Conservation (phyloP, 1,139 yeast species). For the Pichia cactophila region DNA sequence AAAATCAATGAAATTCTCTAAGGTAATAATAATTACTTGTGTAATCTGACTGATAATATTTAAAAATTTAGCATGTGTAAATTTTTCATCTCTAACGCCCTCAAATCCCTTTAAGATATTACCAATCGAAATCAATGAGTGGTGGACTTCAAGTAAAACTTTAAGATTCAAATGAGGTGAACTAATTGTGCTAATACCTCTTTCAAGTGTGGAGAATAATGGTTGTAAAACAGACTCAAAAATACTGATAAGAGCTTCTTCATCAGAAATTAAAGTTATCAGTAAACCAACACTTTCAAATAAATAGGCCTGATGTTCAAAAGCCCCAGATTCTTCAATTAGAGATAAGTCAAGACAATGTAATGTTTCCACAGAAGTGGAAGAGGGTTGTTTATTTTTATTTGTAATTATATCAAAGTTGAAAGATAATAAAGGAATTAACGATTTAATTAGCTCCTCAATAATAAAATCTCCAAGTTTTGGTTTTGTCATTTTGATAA, state of each 20-base stretch:
- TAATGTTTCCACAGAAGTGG: conserved; percentile 5
- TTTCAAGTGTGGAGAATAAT: conserved; percentile 67
- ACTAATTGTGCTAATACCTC: conserved; percentile 42
- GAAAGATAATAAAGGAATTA: conserved; percentile 25
- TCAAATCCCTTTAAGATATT: conserved; percentile 82
- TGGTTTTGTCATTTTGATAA: conserved; percentile 71
- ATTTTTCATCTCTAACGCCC: conserved; percentile 24
- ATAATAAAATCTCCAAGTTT: conserved; percentile 44
- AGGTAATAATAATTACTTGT: conserved; percentile 74
- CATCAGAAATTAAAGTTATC: conserved; percentile 40
- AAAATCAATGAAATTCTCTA: conserved; percentile 62
- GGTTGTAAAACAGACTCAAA: conserved; percentile 67
- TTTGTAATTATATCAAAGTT: conserved; percentile 18
- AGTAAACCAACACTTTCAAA: conserved; percentile 76
- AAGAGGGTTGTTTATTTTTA: conserved; percentile 15
- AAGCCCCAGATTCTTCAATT: conserved; percentile 48
- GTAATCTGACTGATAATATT: conserved; percentile 33
- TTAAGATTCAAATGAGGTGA: conserved; percentile 30
- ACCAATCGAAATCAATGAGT: conserved; percentile 80
- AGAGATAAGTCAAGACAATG: conserved; percentile 31
- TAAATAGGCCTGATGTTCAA: conserved; percentile 72
- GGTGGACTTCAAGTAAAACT: conserved; percentile 70
- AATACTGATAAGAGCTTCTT: conserved; percentile 38
- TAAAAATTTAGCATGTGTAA: conserved; percentile 24
- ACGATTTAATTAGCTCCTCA: conserved; percentile 38